Evolutionary conservation across 2,329 filamentous ascomycete species (phyloP).

Genomic region (Pseudogymnoascus sp.): DNA sequence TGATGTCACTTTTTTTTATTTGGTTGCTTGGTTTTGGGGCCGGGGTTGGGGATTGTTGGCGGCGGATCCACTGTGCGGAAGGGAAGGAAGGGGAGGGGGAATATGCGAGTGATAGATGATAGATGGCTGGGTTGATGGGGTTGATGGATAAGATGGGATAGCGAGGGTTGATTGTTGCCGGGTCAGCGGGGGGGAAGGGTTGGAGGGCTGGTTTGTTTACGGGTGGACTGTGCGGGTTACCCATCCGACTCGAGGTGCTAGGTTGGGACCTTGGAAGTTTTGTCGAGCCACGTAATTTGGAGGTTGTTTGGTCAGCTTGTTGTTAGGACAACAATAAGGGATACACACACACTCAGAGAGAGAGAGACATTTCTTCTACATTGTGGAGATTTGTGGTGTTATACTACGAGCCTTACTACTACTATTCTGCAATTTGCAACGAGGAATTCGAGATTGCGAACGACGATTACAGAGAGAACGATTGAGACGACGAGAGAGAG

Average conservation of each 20-base stretch:
- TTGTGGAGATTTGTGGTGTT: neutral
- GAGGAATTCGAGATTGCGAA: neutral
- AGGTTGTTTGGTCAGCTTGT: neutral
- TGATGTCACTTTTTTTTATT: constrained; percentile 1
- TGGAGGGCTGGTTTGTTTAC: neutral
- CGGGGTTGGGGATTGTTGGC: neutral
- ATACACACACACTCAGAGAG: neutral
- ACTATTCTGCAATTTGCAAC: neutral
- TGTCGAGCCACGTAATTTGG: neutral
- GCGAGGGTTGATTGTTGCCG: neutral
- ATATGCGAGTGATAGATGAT: neutral
- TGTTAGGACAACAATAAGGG: neutral
- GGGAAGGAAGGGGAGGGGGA: neutral
- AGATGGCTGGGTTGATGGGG: neutral
- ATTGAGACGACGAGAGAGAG: neutral
- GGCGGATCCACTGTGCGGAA: neutral
- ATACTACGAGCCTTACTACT: neutral
- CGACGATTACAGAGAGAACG: neutral
- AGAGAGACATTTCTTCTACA: neutral
- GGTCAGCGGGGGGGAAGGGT: neutral
- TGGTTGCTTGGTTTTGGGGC: neutral
- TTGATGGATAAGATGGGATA: too few species aligned
- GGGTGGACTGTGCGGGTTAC: neutral
- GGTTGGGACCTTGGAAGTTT: neutral
- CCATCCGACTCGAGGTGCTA: neutral